Evolutionary conservation across 345 rosid genomes (phyloP).

Genomic region (Euphorbia tirucalli): DNA sequence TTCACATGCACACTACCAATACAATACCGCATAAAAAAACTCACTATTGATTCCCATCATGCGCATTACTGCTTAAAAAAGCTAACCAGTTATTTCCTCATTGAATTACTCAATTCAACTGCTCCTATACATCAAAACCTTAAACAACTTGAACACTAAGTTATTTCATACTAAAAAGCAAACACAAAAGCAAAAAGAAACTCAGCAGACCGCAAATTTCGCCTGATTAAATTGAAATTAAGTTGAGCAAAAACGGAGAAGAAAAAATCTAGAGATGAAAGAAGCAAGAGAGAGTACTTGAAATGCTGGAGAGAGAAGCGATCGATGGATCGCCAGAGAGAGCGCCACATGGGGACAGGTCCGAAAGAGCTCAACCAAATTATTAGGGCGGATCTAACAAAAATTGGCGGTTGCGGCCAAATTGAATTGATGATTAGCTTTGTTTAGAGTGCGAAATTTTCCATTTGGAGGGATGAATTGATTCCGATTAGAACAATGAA

Average conservation of each 20-base stretch:
- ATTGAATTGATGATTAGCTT: not conserved
- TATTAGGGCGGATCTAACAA: not conserved
- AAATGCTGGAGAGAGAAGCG: slow-evolving; percentile 65
- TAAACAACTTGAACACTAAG: not conserved
- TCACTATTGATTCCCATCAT: no score
- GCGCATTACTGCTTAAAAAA: no score
- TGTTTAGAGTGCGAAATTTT: not conserved
- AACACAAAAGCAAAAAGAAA: not conserved
- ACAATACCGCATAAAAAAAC: no score
- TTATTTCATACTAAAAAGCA: not conserved
- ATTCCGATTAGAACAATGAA: not conserved
- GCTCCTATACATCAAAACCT: not conserved
- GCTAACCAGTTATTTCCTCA: not conserved
- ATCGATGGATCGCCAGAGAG: slow-evolving; percentile 57
- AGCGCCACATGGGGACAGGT: slow-evolving; percentile 43
- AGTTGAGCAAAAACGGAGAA: not conserved
- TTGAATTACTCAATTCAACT: not conserved
- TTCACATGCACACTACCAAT: no score
- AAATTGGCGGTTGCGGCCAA: not conserved
- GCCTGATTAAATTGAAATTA: not conserved
- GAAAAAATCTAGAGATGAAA: no score
- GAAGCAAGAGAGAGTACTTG: slow-evolving; percentile 33
- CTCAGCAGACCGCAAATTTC: not conserved
- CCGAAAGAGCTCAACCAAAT: not conserved
- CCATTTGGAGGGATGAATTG: not conserved